These are phyloP conservation scores for Polyporus arcularius DNA, from an alignment of 768 basidiomycete genomes.

Conservation along the genomic window DNA sequence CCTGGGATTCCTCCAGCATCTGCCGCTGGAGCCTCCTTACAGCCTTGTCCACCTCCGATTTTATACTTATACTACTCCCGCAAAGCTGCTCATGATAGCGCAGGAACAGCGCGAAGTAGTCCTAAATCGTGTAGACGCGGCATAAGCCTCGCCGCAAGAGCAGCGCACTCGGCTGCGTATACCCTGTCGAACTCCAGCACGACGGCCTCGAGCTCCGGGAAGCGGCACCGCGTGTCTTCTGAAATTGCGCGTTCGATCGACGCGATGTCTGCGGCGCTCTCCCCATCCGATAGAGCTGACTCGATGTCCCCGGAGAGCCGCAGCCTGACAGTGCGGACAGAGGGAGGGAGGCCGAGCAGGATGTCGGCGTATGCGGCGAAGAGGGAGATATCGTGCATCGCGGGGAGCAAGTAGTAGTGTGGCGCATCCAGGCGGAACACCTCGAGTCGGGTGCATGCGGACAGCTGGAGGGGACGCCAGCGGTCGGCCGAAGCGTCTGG, in stretches of 20 bases:
- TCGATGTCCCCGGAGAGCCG: not conserved
- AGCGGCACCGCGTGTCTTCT: not conserved
- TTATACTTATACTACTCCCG: no score
- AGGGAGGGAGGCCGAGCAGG: not conserved
- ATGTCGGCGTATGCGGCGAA: no score
- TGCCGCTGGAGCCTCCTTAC: no score
- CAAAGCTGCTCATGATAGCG: no score
- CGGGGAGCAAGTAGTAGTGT: not conserved
- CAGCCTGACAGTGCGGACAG: not conserved
- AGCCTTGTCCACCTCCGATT: no score
- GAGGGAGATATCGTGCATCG: not conserved
- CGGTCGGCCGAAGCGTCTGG: not conserved
- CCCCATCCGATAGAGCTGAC: not conserved
- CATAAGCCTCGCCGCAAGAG: not conserved
- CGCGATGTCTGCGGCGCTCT: not conserved
- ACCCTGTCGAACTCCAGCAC: not conserved
- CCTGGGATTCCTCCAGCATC: no score
- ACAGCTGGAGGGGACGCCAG: not conserved
- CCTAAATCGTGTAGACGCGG: not conserved
- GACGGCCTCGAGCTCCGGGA: not conserved
- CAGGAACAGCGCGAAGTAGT: not conserved
- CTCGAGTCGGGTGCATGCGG: not conserved
- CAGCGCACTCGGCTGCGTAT: not conserved
- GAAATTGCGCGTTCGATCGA: not conserved
- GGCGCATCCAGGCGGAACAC: no score